Percentiles rank a stretch among this genome's conserved stretches.
phyloP scores from a whole-genome alignment of 2,329 filamentous ascomycete genomes.

The Epichloe brachyelytri region DNA sequence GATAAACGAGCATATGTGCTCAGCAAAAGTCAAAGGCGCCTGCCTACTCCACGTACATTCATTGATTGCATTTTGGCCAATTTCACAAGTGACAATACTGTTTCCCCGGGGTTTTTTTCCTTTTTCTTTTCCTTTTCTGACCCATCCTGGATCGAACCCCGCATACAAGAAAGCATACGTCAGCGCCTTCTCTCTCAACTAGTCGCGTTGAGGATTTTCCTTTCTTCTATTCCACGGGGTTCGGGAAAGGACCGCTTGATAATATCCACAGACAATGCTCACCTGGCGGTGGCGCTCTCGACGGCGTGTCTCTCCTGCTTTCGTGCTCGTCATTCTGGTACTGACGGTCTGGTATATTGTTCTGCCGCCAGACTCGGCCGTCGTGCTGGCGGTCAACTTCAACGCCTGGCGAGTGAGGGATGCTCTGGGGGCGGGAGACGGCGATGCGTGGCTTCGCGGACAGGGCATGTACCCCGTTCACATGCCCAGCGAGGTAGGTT shows the following conservation, averaged over 20 bases:
- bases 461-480: slow-evolving; percentile 30
- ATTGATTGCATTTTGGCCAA: too few relatives aligned
- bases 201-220: too few relatives aligned
- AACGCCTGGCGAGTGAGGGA: slow-evolving; percentile 20
- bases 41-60: too few relatives aligned
- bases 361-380: slow-evolving; percentile 20
- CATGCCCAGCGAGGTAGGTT: slow-evolving; percentile 31
- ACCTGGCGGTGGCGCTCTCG: slow-evolving; percentile 16
- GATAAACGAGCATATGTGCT: too few relatives aligned
- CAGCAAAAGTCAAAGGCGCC: too few relatives aligned
- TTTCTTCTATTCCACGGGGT: too few relatives aligned
- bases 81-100: too few relatives aligned
- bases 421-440: slow-evolving; percentile 16
- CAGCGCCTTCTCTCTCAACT: too few relatives aligned
- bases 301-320: slow-evolving; percentile 15
- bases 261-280: slow-evolving; percentile 7
- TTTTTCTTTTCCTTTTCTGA: too few relatives aligned
- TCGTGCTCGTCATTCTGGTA: slow-evolving; percentile 13
- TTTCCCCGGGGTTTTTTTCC: too few relatives aligned
- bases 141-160: too few relatives aligned
- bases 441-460: slow-evolving; percentile 30
- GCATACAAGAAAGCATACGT: too few relatives aligned
- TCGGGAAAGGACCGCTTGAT: neutral
- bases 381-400: slow-evolving; percentile 22
- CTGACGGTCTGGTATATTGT: slow-evolving; percentile 15